Base-by-base conservation (phyloP, 1,284 basidiomycete genomes). In the Ustilago crameri region DNA sequence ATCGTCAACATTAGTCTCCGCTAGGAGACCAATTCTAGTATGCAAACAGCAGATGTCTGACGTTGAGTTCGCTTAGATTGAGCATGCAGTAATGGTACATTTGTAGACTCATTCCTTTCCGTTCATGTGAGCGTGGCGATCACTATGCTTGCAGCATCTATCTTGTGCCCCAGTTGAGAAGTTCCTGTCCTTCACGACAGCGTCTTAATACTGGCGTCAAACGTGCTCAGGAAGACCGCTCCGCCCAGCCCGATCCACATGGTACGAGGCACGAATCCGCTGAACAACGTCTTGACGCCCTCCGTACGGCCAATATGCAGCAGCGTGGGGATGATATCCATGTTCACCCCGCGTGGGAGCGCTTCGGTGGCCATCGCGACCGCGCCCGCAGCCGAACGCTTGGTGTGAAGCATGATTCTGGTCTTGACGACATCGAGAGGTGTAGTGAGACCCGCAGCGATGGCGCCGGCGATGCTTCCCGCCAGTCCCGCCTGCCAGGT, bases 381-480 rank as follows among this genome's bases (percentile, higher is more conserved):
- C 22, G 57, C 43, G 26, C 37, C 41, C 1, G 45, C 45, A 8
- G 54, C 54, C 15, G 50, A 54, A 9, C 44, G 60, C 44, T 68
- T 64, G 49, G 63, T 67, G 79, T 96, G 93, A 12, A 98, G 87
- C 96, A 99, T 99, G 51, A 98, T 92, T 15, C 96, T 88, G 2
- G 95, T 99, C 84, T 98, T 98, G 59, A 97, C 88, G 3, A 98
- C 96, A 79, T 99, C 96, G 18, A 98, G 86, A 0, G 96, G 96
- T 0, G 96, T 98, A 0, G 96, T 98, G 38, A 91, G 77, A 0
- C 91, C 91, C 0, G 95, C 95, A 3, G 95, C 93, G 17, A 92
- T 86, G 0, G 91, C 93, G 14, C 96, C 96, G 0, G 96, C 92
- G 41, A 96, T 86, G 78, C 91, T 93, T 3, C 96, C 96, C 74